A percentile compares a stretch with the other conserved stretches of the same genome.
Evolutionary conservation across 148 eudicot genomes (phyloP).

Genomic region (Amaranthus cruentus): DNA sequence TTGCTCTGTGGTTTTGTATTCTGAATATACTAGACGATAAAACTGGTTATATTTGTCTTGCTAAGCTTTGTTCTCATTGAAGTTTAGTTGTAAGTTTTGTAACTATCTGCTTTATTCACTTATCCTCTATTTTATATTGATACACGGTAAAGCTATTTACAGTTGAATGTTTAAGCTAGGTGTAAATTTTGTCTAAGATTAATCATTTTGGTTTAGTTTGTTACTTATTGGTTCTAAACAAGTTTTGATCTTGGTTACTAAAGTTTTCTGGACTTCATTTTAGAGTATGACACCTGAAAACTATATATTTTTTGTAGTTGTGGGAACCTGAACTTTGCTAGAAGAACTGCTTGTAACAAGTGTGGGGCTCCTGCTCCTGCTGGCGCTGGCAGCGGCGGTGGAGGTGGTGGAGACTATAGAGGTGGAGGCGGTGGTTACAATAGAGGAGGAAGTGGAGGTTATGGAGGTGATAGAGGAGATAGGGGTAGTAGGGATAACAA

Average conservation of each 20-base stretch:
- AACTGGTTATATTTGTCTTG: too few relatives aligned
- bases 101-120: neutral
- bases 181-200: neutral
- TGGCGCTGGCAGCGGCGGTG: slow-evolving; percentile 36
- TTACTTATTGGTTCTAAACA: neutral
- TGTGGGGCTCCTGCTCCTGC: slow-evolving; percentile 71
- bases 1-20: too few relatives aligned
- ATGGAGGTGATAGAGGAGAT: slow-evolving; percentile 29
- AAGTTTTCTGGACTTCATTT: neutral
- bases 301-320: slow-evolving; percentile 51
- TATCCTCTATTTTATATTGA: neutral
- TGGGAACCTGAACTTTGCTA: slow-evolving; percentile 90
- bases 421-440: slow-evolving; percentile 30
- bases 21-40: too few relatives aligned
- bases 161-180: neutral
- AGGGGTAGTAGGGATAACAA: slow-evolving; percentile 42
- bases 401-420: slow-evolving; percentile 27
- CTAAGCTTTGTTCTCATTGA: too few relatives aligned
- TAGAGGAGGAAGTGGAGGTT: slow-evolving; percentile 27
- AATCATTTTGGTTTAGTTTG: neutral
- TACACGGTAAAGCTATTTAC: too few relatives aligned
- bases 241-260: neutral
- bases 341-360: slow-evolving; percentile 85
- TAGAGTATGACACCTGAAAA: slow-evolving; percentile 16
- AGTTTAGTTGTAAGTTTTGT: too few relatives aligned